Percentiles rank a stretch among this genome's conserved stretches.
Evolutionary conservation across 2,329 filamentous ascomycete species (phyloP).

Genomic region (Fusarium sp.): DNA sequence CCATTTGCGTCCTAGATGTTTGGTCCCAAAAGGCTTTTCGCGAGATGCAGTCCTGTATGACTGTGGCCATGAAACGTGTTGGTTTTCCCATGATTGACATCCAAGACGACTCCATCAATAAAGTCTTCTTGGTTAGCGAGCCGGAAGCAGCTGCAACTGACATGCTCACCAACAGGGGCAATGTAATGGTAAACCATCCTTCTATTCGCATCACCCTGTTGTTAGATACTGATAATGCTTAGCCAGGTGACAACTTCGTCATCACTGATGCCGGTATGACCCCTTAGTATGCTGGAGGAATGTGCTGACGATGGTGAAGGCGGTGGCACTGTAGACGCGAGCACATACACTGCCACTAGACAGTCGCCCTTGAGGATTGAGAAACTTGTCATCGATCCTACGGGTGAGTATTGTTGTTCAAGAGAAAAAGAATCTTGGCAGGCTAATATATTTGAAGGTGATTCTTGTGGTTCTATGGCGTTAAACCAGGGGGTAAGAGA

Average conservation of each 20-base stretch:
- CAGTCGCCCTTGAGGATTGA: background rate
- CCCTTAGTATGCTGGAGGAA: too few species aligned
- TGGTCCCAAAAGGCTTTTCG: background rate
- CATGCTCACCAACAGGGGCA: background rate
- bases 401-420: too few species aligned
- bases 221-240: too few species aligned
- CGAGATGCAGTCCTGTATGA: conserved; percentile 7
- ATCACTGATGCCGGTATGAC: conserved; percentile 5
- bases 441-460: background rate
- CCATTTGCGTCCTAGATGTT: background rate
- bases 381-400: background rate
- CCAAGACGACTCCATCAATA: background rate
- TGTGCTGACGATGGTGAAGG: background rate
- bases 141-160: conserved; percentile 4
- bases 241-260: conserved; percentile 2
- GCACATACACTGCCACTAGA: background rate
- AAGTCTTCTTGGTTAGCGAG: conserved; percentile 7
- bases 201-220: background rate
- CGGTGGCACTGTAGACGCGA: conserved; percentile 7
- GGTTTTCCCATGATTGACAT: background rate
- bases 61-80: background rate
- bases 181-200: background rate
- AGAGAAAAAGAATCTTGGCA: background rate
- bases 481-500: background rate
- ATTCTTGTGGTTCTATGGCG: background rate